Evolutionary conservation across 1,284 basidiomycete genomes (phyloP), one percentile per base, ranked within the genome.

Genomic region (Butyriboletus appendiculatus): DNA sequence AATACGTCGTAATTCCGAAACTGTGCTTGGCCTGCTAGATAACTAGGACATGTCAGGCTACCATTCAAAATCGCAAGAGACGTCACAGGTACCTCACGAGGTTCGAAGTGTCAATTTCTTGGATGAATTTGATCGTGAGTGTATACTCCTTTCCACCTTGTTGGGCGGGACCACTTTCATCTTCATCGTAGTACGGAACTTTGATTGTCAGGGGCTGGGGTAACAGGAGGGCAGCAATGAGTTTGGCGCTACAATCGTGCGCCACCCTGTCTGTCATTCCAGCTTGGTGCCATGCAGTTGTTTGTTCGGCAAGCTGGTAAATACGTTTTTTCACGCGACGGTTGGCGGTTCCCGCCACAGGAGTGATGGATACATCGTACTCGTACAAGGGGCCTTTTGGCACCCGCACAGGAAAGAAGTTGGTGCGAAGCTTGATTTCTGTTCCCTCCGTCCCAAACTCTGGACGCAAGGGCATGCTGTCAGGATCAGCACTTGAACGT

Each of bases 351-450:
- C 75, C 80, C 3, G 75, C 72, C 9, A 69, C 63, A 2, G 89
- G 88, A 0, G 80, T 70, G 33, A 90, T 82, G 2, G 76, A 62
- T 10, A 91, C 79, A 57, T 86, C 82, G 59, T 92, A 92, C 58
- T 92, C 89, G 62, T 77, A 82, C 11, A 90, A 61, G 1, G 82
- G 78, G 0, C 75, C 79, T 48, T 83, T 82, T 1, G 85, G 84
- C 16, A 88, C 72, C 39, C 75, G 76, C 18, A 92, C 76, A 1
- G 88, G 82, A 71, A 91, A 91, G 73, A 85, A 90, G 60, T 92
- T 92, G 14, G 88, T 76, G 14, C 89, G 82, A 37, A 92, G 74
- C 58, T 80, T 85, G 69, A 90, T 81, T 32, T 69, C 57, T 12
- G 50, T 77, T 9, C 90, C 90, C 1, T 60, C 62, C 0, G 75